A percentile compares a stretch with the other conserved stretches of the same genome.
These are phyloP conservation scores for Leccinum longicurvipes DNA, from an alignment of 768 basidiomycete genomes.

Conservation along the genomic window DNA sequence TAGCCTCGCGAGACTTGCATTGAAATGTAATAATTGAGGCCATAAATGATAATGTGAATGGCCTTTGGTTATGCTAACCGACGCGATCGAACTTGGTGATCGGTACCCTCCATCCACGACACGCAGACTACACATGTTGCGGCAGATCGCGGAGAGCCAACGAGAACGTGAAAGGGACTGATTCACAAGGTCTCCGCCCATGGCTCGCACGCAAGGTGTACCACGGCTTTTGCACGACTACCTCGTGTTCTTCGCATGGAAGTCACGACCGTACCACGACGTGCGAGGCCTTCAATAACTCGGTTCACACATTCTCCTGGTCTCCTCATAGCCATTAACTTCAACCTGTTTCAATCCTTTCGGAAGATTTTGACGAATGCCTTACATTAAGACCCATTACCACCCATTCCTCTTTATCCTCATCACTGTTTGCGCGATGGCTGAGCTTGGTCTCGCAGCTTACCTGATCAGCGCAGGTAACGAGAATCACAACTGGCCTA, in stretches of 20 bases:
- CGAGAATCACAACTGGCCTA: slow-evolving; percentile 58
- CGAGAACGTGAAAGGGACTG: slow-evolving; percentile 9
- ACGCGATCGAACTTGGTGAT: slow-evolving; percentile 11
- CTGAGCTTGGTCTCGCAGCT: slow-evolving; percentile 71
- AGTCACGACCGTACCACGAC: slow-evolving; percentile 25
- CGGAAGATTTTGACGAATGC: slow-evolving; percentile 28
- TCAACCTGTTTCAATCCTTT: slow-evolving; percentile 7
- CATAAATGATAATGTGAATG: slow-evolving; percentile 14
- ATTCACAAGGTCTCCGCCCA: slow-evolving; percentile 4
- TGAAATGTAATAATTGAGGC: slow-evolving; percentile 36
- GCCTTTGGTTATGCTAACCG: slow-evolving; percentile 12
- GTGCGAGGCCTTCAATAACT: slow-evolving; percentile 21
- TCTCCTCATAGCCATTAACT: slow-evolving; percentile 13
- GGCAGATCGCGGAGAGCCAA: slow-evolving; percentile 4
- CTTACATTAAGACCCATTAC: slow-evolving; percentile 49
- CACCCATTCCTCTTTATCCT: slow-evolving; percentile 61
- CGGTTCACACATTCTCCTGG: slow-evolving; percentile 4
- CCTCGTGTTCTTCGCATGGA: slow-evolving; percentile 35
- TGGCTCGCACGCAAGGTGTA: background rate
- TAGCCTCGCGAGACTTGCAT: slow-evolving; percentile 67
- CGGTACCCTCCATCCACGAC: slow-evolving; percentile 5
- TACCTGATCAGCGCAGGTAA: slow-evolving; percentile 72
- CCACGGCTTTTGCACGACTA: slow-evolving; percentile 6
- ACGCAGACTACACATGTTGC: slow-evolving; percentile 17
- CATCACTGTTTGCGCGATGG: slow-evolving; percentile 64